Evolutionary conservation across 192 early-diverging fungal genomes (phyloP).

Genomic region (Pilobolus umbonatus): DNA sequence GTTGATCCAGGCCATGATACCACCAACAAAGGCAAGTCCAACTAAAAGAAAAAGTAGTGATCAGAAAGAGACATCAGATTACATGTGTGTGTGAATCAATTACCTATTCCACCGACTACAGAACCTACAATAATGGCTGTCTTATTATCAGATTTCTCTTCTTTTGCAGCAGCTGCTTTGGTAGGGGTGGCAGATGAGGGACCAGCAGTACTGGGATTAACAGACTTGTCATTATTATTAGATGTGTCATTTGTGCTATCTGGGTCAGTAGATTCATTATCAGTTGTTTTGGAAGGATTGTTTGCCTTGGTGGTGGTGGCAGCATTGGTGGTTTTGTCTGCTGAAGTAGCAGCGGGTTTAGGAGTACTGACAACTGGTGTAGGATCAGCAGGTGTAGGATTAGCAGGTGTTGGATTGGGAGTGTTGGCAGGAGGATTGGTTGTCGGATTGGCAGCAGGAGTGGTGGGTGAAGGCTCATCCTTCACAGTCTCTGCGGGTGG

Average conservation of each 20-base stretch:
- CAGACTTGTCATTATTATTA: not conserved
- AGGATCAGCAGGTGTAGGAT: constrained; percentile 8
- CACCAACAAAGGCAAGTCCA: constrained; percentile 27
- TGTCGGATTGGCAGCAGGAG: not conserved
- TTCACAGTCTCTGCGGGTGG: too few species aligned
- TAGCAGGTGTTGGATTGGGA: constrained; percentile 4
- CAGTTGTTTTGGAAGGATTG: not conserved
- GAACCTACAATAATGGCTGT: constrained; percentile 28
- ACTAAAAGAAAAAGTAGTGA: constrained; percentile 13
- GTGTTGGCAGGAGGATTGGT: not conserved
- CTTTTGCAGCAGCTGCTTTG: not conserved
- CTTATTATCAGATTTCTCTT: constrained; percentile 4
- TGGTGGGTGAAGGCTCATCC: too few species aligned
- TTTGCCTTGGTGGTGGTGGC: not conserved
- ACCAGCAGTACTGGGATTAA: not conserved
- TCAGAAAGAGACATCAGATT: not conserved
- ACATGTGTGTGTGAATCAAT: too few species aligned
- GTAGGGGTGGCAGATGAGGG: constrained; percentile 1
- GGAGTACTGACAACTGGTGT: not conserved
- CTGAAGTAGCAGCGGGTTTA: not conserved
- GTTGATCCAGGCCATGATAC: constrained; percentile 26
- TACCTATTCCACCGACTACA: constrained; percentile 33
- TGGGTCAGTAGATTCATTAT: not conserved
- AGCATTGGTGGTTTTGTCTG: not conserved
- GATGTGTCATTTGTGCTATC: not conserved